A percentile compares a stretch with the other conserved stretches of the same genome.
These are phyloP conservation scores for Diplodia mutila DNA, from an alignment of 2,329 filamentous ascomycete genomes.

Conservation along the genomic window DNA sequence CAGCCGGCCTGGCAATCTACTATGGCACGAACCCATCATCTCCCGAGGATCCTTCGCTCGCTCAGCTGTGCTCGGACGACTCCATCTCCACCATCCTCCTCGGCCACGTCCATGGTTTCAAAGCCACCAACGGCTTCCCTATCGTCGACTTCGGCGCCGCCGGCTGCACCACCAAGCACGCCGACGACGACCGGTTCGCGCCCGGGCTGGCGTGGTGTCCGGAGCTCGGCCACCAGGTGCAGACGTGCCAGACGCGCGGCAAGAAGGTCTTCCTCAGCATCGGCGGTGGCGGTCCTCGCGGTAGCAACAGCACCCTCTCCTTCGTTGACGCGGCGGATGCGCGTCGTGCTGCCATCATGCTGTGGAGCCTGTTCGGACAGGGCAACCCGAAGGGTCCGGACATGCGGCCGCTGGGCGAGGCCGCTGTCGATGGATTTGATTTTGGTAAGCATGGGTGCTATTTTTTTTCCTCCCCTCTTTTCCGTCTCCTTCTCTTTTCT, in stretches of 20 bases:
- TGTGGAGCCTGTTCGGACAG: constrained; percentile 25
- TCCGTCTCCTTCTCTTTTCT: neutral
- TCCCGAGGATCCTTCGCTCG: constrained; percentile 1
- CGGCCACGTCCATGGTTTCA: constrained; percentile 18
- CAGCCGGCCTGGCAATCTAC: neutral
- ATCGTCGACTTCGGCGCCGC: constrained; percentile 18
- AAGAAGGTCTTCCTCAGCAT: constrained; percentile 25
- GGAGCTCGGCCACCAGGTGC: constrained; percentile 12
- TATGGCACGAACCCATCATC: constrained; percentile 1
- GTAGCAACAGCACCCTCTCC: neutral
- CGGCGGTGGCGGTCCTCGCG: neutral
- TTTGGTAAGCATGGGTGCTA: constrained; percentile 11
- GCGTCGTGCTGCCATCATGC: constrained; percentile 20
- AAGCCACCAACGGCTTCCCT: constrained; percentile 17
- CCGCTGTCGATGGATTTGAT: constrained; percentile 23
- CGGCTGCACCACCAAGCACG: constrained; percentile 3
- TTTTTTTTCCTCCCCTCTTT: neutral
- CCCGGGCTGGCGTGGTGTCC: constrained; percentile 19
- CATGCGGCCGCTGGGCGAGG: constrained; percentile 23
- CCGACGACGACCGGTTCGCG: neutral
- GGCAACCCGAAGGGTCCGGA: constrained; percentile 14
- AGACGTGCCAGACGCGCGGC: constrained; percentile 13
- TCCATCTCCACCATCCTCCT: constrained; percentile 14
- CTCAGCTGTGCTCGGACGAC: constrained; percentile 6
- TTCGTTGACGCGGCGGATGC: constrained; percentile 18